These are phyloP conservation scores for Microbotryomycetes sp. DNA, from an alignment of 1,284 basidiomycete genomes.

Conservation along the genomic window DNA sequence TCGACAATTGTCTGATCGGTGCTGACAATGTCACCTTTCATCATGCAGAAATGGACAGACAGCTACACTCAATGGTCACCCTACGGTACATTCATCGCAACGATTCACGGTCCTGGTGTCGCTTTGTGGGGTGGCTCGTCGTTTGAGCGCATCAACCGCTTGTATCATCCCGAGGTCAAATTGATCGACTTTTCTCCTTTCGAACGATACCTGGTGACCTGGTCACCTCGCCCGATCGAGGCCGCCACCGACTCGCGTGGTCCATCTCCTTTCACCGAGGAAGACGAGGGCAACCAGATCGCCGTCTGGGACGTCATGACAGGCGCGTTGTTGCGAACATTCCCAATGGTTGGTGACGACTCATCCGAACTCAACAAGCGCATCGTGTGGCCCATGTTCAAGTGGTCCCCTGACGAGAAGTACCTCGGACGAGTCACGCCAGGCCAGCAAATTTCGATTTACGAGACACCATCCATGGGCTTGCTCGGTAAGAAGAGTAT, in stretches of 20 bases:
- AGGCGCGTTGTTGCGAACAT: slow-evolving; percentile 85
- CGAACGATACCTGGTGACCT: slow-evolving; percentile 95
- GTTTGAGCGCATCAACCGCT: slow-evolving; percentile 79
- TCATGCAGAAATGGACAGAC: slow-evolving; percentile 80
- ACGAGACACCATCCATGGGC: slow-evolving; percentile 91
- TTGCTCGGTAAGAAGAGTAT: slow-evolving; percentile 94
- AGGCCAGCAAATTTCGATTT: slow-evolving; percentile 89
- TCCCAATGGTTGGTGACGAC: slow-evolving; percentile 53
- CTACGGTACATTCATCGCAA: slow-evolving; percentile 85
- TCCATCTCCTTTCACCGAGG: slow-evolving; percentile 77
- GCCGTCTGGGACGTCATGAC: slow-evolving; percentile 98
- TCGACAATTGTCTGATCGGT: no score
- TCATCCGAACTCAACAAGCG: slow-evolving; percentile 50
- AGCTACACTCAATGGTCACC: slow-evolving; percentile 98
- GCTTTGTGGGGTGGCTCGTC: slow-evolving; percentile 90
- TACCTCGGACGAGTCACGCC: slow-evolving; percentile 84
- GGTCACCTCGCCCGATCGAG: slow-evolving; percentile 91
- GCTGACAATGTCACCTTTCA: no score
- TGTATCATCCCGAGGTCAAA: slow-evolving; percentile 91
- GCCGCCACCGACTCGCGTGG: slow-evolving; percentile 44
- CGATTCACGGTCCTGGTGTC: slow-evolving; percentile 91
- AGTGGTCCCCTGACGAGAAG: slow-evolving; percentile 97
- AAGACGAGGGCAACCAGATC: slow-evolving; percentile 94
- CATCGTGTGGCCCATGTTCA: slow-evolving; percentile 81
- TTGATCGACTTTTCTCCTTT: slow-evolving; percentile 96